Evolutionary conservation across 2,329 filamentous ascomycete species (phyloP).

Genomic region (Diplodia scrobiculata): DNA sequence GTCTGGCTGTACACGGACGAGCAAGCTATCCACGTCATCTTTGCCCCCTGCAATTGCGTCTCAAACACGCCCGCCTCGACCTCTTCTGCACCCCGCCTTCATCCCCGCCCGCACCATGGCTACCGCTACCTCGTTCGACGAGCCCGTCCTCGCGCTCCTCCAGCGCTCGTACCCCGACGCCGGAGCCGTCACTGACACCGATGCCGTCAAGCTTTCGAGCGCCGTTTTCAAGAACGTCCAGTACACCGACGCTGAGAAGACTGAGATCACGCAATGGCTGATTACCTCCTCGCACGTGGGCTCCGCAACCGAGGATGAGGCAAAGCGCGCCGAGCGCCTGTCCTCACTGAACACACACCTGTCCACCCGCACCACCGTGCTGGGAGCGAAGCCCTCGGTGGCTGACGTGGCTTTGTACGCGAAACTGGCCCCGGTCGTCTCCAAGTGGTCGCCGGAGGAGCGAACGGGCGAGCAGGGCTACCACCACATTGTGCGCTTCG

Average conservation of each 20-base stretch:
- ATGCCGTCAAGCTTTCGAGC: conserved; percentile 51
- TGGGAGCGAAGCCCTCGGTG: conserved; percentile 85
- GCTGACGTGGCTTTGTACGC: conserved; percentile 85
- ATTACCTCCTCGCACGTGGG: conserved; percentile 73
- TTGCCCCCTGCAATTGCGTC: conserved; percentile 23
- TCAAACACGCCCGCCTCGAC: conserved; percentile 40
- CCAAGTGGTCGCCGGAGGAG: conserved; percentile 80
- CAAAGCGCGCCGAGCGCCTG: conserved; percentile 65
- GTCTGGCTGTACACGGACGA: neutral
- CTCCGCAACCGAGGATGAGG: conserved; percentile 59
- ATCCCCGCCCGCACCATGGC: conserved; percentile 39
- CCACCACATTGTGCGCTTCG: conserved; percentile 85
- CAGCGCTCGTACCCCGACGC: conserved; percentile 43
- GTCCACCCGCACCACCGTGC: conserved; percentile 81
- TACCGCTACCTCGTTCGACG: conserved; percentile 40
- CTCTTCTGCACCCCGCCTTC: conserved; percentile 38
- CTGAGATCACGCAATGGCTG: conserved; percentile 88
- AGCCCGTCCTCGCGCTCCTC: conserved; percentile 42
- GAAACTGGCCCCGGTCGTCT: conserved; percentile 72
- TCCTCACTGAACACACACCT: conserved; percentile 83
- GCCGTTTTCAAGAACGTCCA: conserved; percentile 69
- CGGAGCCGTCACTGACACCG: conserved; percentile 42
- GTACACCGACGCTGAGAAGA: conserved; percentile 77
- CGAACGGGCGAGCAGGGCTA: conserved; percentile 85
- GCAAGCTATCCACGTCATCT: conserved; percentile 9